Base-by-base conservation (phyloP, 805 yeast genomes). In the Metschnikowia gelsemii region DNA sequence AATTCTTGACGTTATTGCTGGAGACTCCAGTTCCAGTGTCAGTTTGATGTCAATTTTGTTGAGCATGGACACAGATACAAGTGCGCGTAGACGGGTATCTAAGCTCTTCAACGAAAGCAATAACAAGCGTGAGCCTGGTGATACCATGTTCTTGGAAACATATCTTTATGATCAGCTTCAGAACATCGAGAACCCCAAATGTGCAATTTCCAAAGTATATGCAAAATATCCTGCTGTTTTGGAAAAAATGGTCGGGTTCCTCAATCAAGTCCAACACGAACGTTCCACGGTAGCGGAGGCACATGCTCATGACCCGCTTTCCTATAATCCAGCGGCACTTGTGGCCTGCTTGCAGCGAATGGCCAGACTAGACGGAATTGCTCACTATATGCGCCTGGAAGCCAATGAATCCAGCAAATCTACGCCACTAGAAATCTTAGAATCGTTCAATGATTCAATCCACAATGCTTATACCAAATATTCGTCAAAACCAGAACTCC, bases 21-120 rank as follows among this genome's bases (percentile, higher is more conserved):
- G 57, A n/a, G 63, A 61, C 11, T 40, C 60, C 3, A 66, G 66
- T 8, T 46, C 64, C 17, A 68, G 63, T 28, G 57, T 69, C 40
- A 57, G 63, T 7, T 49, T 68, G 14, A 36, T 69, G 35, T 53
- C 62, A 40, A 32, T 61, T 5, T 34, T 69, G 6, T 36, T 57
- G 23, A 38, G 48, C 6, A 24, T 68, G 11, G 73, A 67, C 41
- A 37, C 45, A 11, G 47, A 45, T 14, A 26, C 42, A 6, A 64
- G 64, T 1, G 42, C 57, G 8, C 51, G 52, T 16, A 13, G 40
- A 2, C 43, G 72, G 18, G 50, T 62, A 2, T 40, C 63, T 4
- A 61, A 62, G 34, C 39, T 65, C 18, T 65, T 67, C 42, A 56
- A 57, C 21, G 34, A 46, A 22, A 57, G 53, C 23, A 20, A 43